These are phyloP conservation scores for Phytophthora cajani DNA, from an alignment of 352 stramenopile species.

Conservation along the genomic window DNA sequence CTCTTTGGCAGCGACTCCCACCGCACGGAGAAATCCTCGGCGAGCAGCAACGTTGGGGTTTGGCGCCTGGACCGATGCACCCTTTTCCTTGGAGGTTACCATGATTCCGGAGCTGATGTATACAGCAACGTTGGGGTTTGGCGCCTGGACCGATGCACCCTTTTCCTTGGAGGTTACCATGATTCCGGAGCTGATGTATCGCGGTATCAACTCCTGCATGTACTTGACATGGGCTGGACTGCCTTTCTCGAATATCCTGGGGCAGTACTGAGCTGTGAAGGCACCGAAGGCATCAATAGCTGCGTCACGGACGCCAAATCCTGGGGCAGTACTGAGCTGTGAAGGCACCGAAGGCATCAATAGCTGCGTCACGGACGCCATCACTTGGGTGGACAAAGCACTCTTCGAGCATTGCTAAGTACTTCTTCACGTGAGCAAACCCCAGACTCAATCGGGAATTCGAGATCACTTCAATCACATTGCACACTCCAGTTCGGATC, in stretches of 20 bases:
- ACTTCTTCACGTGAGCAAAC: slow-evolving; percentile 81
- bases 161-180: slow-evolving; percentile 37
- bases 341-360: slow-evolving; percentile 88
- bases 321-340: slow-evolving; percentile 89
- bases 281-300: slow-evolving; percentile 88
- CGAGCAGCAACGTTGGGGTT: slow-evolving; percentile 71
- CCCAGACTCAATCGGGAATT: slow-evolving; percentile 56
- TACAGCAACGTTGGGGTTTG: too few relatives aligned
- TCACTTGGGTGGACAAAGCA: slow-evolving; percentile 96
- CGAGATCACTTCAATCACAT: slow-evolving; percentile 93
- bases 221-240: slow-evolving; percentile 52
- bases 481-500: slow-evolving; percentile 94
- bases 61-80: slow-evolving; percentile 38
- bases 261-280: slow-evolving; percentile 91
- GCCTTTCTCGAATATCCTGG: slow-evolving; percentile 65
- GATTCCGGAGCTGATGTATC: slow-evolving; percentile 64
- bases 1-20: slow-evolving; percentile 63
- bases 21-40: slow-evolving; percentile 56
- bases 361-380: slow-evolving; percentile 88
- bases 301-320: slow-evolving; percentile 86
- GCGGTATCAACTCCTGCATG: slow-evolving; percentile 57
- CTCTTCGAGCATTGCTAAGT: slow-evolving; percentile 83
- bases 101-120: slow-evolving; percentile 64
- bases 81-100: slow-evolving; percentile 31
- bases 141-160: slow-evolving; percentile 38